Percentiles rank a stretch among this genome's conserved stretches.
These are phyloP conservation scores for Monosporozyma siamensis DNA, from an alignment of 805 yeast genomes.

Conservation along the genomic window DNA sequence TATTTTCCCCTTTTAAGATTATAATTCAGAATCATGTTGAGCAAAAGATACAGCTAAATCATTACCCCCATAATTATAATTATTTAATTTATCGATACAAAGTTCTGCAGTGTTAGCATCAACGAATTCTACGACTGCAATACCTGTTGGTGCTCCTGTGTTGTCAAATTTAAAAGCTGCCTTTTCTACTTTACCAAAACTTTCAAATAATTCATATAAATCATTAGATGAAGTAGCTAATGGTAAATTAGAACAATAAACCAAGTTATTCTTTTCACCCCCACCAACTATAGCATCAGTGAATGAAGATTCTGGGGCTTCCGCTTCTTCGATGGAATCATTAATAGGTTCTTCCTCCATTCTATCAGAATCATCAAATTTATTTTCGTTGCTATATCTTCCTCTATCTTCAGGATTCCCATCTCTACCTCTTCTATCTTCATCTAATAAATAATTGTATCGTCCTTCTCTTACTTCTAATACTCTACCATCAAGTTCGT, in stretches of 20 bases:
- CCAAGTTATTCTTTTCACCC: slow-evolving; percentile 50
- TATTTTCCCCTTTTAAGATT: not conserved
- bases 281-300: slow-evolving; percentile 56
- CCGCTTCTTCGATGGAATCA: not conserved
- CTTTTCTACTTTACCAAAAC: slow-evolving; percentile 61
- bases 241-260: slow-evolving; percentile 74
- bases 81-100: slow-evolving; percentile 66
- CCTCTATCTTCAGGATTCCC: not conserved
- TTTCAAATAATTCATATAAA: slow-evolving; percentile 74
- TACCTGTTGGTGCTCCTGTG: slow-evolving; percentile 65
- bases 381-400: not conserved
- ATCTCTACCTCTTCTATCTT: not conserved
- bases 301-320: slow-evolving; percentile 30
- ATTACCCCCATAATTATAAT: slow-evolving; percentile 80
- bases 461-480: slow-evolving; percentile 19
- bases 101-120: slow-evolving; percentile 55
- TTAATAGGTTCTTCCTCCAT: not conserved
- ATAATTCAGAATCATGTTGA: slow-evolving; percentile 17
- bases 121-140: slow-evolving; percentile 73
- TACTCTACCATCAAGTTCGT: slow-evolving; percentile 32
- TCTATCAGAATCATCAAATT: not conserved
- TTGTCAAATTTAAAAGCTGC: slow-evolving; percentile 67
- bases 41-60: slow-evolving; percentile 63
- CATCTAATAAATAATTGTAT: slow-evolving; percentile 6
- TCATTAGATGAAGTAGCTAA: slow-evolving; percentile 79